Base-by-base conservation (phyloP, 2,329 filamentous ascomycete genomes). In the Fusarium goolgardi region DNA sequence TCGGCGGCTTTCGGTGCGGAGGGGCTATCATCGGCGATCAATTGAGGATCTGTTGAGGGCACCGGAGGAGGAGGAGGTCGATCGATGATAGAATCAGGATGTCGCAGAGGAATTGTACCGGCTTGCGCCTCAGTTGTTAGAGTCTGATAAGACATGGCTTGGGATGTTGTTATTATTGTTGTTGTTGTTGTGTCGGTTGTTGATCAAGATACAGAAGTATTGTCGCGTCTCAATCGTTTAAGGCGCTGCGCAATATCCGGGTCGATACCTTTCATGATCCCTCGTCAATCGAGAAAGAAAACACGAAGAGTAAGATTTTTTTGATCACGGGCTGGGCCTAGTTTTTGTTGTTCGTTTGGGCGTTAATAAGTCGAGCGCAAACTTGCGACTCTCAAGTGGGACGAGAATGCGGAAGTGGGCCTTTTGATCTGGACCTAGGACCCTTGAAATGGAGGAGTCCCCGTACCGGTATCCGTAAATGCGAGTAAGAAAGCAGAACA, bases 41-140 rank as follows among this genome's bases (percentile, higher is more conserved):
- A 70, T 57, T 75, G 65, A 61, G 77, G 74, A 71, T 83, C 77
- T 67, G 79, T 76, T 6, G 80, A 75, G 12, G 80, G 80, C n/a
- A 79, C 75, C 40, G 82, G 81, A n/a, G 81, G 77, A 23, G 81
- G 80, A 13, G 83, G 82, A 10, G 59, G 66, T 52, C 44, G 63
- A 53, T 67, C 59, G 32, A 55, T 23, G 75, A 21, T 77, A 75
- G 64, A 70, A 55, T 59, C 57, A 43, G 64, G 54, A 52, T 63
- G 60, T 58, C 65, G 69, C 59, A 73, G 57, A 46, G 65, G 67
- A 27, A 71, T 67, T 41, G 55, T 71, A 29, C 47, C 60, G 39
- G 59, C 29, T 56, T 65, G 71, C 52, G 65, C 69, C 52, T 71
- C 69, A 52, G 65, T 73, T 49, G 62, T 63, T 47, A 69, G 55